Base-by-base conservation (phyloP, 352 stramenopile species). In the Elongisporangium prolatum region DNA sequence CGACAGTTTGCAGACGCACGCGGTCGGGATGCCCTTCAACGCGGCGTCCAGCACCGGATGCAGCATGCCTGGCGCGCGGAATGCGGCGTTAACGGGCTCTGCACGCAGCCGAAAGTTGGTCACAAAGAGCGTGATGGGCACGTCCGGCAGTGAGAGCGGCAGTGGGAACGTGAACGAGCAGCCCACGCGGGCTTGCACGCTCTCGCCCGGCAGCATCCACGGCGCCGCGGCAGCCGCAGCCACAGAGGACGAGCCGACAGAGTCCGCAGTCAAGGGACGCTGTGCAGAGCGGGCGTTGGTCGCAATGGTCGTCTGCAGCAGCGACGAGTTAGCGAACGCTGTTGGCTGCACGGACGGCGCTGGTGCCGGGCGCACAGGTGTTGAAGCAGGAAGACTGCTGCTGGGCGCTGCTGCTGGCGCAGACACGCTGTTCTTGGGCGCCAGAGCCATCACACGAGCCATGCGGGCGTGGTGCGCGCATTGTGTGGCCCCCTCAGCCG, bases 381-480 rank as follows among this genome's bases (percentile, higher is more conserved):
- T 37, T 50, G 17, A 44, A 22, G 8, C 56, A 18, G 10, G 65
- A 9, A 16, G 48, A 21, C 13, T 47, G 59, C 5, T 38, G 52
- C 50, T 48, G 40, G 48, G 17, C 20, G 25, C 37, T 11, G 59
- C 38, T 50, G 59, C 34, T 48, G 60, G 59, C 44, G 48, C 25
- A 57, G 52, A 52, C 57, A 50, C 13, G 50, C 48, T 61, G 6
- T 68, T 34, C 63, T 90, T 91, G 34, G 85, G 82, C 5, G 80
- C 86, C 14, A 95, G 65, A 37, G 83, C 82, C 79, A 95, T 86
- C 50, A 93, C 67, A 21, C 86, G 81, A 40, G 82, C 77, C 69
- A 95, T 88, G 10, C 86, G 81, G 56, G 77, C 74, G 64, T 95
- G 86, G 59, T 95, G 86, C 40, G 81, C 72, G 61, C 86, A 95